phyloP scores from a whole-genome alignment of 2,329 filamentous ascomycete species.

The Fusarium sp. region DNA sequence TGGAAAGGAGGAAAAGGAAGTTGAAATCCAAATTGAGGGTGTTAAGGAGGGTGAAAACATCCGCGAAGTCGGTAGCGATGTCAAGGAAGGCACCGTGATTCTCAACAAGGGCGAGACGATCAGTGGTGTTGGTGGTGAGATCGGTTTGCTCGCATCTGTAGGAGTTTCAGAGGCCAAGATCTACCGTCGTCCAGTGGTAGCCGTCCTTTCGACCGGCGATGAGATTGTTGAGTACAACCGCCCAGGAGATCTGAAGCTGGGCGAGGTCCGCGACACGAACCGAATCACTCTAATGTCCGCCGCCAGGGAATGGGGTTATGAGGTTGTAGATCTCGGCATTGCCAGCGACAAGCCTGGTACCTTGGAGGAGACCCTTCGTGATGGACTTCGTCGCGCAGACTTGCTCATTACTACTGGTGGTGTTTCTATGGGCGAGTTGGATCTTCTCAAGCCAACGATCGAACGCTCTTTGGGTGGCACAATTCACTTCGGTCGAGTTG shows the following conservation, averaged over 20 bases:
- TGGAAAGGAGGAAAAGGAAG: conserved; percentile 83
- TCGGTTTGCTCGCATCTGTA: conserved; percentile 88
- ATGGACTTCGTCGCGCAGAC: conserved; percentile 79
- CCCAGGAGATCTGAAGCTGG: conserved; percentile 71
- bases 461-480: conserved; percentile 89
- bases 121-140: conserved; percentile 87
- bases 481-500: conserved; percentile 95
- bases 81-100: conserved; percentile 75
- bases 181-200: conserved; percentile 81
- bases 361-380: conserved; percentile 81
- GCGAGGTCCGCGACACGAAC: conserved; percentile 95
- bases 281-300: conserved; percentile 87
- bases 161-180: conserved; percentile 78
- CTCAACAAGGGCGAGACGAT: conserved; percentile 84
- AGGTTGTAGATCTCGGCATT: conserved; percentile 87
- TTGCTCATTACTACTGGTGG: conserved; percentile 92
- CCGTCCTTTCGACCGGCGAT: conserved; percentile 92
- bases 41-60: conserved; percentile 87
- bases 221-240: conserved; percentile 85
- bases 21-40: conserved; percentile 84
- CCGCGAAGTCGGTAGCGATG: conserved; percentile 89
- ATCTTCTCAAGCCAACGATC: conserved; percentile 95
- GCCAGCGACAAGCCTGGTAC: conserved; percentile 77
- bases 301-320: conserved; percentile 77
- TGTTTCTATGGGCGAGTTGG: conserved; percentile 97